Conservation (phyloP, 176 grass and related monocot genomes). For the Rhipidocladum racemiflorum region DNA sequence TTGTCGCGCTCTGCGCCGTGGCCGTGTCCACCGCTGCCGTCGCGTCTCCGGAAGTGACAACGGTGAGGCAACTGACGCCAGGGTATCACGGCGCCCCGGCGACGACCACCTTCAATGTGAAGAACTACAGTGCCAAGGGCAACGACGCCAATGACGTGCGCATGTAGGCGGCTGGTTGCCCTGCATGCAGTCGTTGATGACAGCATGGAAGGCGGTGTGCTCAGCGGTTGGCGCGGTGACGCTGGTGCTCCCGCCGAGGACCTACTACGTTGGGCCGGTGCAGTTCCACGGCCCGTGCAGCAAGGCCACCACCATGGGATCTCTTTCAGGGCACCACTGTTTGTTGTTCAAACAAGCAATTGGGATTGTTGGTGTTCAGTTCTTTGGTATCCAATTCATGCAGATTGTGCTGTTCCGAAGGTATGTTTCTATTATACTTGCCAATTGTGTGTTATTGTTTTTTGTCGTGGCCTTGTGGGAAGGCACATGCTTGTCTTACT, state of each 20-base stretch:
- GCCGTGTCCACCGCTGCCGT: background rate
- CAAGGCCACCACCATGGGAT: constrained; percentile 35
- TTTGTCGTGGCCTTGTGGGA: no score
- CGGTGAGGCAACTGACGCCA: background rate
- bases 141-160: constrained; percentile 36
- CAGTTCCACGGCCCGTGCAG: constrained; percentile 53
- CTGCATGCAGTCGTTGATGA: no score
- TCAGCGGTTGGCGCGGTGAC: constrained; percentile 32
- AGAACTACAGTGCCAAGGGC: constrained; percentile 47
- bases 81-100: background rate
- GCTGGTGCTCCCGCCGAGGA: constrained; percentile 35
- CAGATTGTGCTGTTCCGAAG: no score
- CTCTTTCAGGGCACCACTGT: no score
- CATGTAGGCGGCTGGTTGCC: no score
- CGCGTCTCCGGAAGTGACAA: background rate
- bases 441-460: no score
- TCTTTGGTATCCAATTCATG: no score
- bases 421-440: no score
- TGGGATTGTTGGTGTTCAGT: no score
- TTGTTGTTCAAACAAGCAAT: no score
- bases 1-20: background rate
- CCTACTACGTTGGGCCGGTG: constrained; percentile 39
- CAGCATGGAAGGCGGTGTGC: constrained; percentile 52
- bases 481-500: no score
- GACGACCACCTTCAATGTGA: constrained; percentile 25